A percentile compares a stretch with the other conserved stretches of the same genome.
phyloP scores from a whole-genome alignment of 140 eudicot species.

The Cichorium intybus region DNA sequence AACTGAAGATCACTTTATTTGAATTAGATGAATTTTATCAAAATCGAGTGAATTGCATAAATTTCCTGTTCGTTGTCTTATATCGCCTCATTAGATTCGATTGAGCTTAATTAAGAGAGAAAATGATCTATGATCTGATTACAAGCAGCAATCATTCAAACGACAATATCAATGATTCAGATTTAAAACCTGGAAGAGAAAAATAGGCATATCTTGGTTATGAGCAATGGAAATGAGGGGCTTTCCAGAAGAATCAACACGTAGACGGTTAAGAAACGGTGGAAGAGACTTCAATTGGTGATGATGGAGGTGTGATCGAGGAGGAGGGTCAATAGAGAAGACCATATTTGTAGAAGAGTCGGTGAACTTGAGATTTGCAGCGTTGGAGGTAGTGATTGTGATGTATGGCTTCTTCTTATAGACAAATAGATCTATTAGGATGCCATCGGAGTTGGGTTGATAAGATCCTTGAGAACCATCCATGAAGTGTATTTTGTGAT shows the following conservation, averaged over 20 bases:
- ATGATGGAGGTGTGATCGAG: constrained; percentile 4
- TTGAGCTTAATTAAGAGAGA: neutral
- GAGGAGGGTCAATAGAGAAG: constrained; percentile 34
- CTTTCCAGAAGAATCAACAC: constrained; percentile 49
- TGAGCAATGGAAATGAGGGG: constrained; percentile 44
- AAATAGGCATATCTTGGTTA: constrained; percentile 22
- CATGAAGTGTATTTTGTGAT: neutral
- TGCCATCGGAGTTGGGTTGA: constrained; percentile 30
- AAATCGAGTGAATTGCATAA: neutral
- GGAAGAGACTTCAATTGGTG: neutral
- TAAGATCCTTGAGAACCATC: neutral
- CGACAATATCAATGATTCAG: neutral
- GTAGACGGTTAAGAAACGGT: constrained; percentile 12
- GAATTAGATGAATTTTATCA: neutral
- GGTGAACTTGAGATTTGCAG: constrained; percentile 24
- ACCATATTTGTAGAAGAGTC: constrained; percentile 52
- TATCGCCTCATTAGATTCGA: no score
- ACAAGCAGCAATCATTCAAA: neutral
- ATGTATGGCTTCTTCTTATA: constrained; percentile 34
- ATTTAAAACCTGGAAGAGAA: neutral
- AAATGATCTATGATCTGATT: neutral
- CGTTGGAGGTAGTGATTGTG: constrained; percentile 13
- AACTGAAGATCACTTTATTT: neutral
- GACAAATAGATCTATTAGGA: constrained; percentile 60
- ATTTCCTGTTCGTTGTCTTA: no score